Evolutionary conservation across 2,329 filamentous ascomycete genomes (phyloP).

Genomic region (Cercospora berteroae): DNA sequence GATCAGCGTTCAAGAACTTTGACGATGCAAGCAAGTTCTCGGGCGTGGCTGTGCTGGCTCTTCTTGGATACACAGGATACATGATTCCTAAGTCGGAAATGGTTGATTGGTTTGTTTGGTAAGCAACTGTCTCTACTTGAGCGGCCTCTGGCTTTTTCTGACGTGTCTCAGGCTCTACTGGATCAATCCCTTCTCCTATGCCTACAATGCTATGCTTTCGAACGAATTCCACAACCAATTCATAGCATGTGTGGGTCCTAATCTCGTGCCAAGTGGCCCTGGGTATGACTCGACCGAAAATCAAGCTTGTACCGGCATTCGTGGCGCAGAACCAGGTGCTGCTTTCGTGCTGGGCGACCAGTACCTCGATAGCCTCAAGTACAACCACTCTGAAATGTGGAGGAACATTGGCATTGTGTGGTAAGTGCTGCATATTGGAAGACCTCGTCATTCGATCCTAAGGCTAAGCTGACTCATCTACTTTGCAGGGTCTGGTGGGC

Average conservation of each 20-base stretch:
- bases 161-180: constrained; percentile 31
- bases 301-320: constrained; percentile 44
- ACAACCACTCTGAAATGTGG: constrained; percentile 40
- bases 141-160: not conserved
- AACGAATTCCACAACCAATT: constrained; percentile 3
- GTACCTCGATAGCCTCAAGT: constrained; percentile 56
- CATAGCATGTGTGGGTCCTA: constrained; percentile 51
- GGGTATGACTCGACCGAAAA: constrained; percentile 40
- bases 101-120: constrained; percentile 13
- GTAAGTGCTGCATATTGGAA: constrained; percentile 19
- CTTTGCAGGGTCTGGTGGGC: constrained; percentile 55
- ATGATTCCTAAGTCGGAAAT: constrained; percentile 11
- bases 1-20: constrained; percentile 26
- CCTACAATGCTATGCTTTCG: constrained; percentile 45
- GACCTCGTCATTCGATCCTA: too few relatives aligned
- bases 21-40: constrained; percentile 31
- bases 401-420: constrained; percentile 66
- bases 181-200: constrained; percentile 63
- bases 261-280: constrained; percentile 31
- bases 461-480: not conserved
- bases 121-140: not conserved
- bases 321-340: constrained; percentile 57
- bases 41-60: constrained; percentile 26
- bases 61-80: constrained; percentile 25
- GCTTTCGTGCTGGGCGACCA: constrained; percentile 58